Base-by-base conservation (phyloP, 371 early-diverging fungal genomes). In the Mucor lusitanicus region DNA sequence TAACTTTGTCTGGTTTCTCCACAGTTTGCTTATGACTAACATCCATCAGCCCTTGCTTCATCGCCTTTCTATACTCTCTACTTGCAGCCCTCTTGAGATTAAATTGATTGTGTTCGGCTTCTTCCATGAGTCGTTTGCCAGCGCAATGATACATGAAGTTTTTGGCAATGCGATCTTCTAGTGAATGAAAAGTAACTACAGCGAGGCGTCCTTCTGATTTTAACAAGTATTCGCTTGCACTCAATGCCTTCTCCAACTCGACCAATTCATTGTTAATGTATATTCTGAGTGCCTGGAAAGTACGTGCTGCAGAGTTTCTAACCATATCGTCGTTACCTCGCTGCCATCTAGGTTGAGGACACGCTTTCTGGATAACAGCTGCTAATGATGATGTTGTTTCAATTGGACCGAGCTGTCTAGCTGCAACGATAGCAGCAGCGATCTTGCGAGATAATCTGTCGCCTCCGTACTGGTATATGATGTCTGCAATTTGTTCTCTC, bases 151-250 rank as follows among this genome's bases (percentile, higher is more conserved):
- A 66, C 55, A 94, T 69, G 46, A 87, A 88, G 30, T 80, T 73
- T 67, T 94, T 94, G 23, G 85, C 90, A 15, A 91, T 79, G 40
- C 87, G 56, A 67, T 94, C 94, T 68, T 94, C 92, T 9, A 92
- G 75, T 0, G 91, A 89, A 65, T 94, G 94, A 59, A 91, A 92
- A 1, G 91, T 88, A 6, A 92, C 88, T 11, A 80, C 85, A 0
- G 82, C 88, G 21, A 90, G 71, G 9, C 80, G 73, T 3, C 89
- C 91, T 17, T 74, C 71, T 0, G 90, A 87, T 6, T 68, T 63
- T 2, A 92, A 74, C 2, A 90, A 71, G 25, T 73, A 65, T 64
- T 85, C 86, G 19, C 90, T 88, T 1, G 85, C 71, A 0, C 70
- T 59, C 11, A 92, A 73, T 0, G 85, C 89, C 0, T 62, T 70